Evolutionary conservation across 2,329 filamentous ascomycete species (phyloP).

Genomic region (Rhynchosporium agropyri): DNA sequence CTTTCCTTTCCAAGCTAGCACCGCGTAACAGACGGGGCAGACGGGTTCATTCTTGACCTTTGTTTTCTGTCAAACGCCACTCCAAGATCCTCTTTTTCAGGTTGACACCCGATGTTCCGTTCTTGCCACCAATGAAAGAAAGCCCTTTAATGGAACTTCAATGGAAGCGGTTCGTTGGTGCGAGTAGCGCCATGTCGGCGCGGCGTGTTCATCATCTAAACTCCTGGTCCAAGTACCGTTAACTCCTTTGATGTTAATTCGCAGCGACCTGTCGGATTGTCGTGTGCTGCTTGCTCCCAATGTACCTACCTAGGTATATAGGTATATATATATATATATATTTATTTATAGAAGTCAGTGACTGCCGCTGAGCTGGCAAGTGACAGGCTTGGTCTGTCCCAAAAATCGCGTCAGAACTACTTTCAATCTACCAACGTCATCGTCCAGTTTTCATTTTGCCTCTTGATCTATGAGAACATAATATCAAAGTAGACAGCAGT

Average conservation of each 20-base stretch:
- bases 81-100: no score
- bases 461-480: background rate
- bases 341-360: background rate
- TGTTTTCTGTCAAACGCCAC: background rate
- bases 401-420: background rate
- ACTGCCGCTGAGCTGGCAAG: background rate
- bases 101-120: conserved; percentile 1
- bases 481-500: background rate
- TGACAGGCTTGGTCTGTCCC: background rate
- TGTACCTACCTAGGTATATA: no score
- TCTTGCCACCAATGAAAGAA: background rate
- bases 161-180: background rate
- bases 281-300: no score
- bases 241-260: conserved; percentile 4
- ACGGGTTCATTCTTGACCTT: no score
- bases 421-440: background rate
- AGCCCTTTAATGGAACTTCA: background rate
- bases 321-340: background rate
- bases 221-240: conserved; percentile 5
- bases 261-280: background rate
- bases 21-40: no score
- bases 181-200: conserved; percentile 12
- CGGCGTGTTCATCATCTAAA: conserved; percentile 5
- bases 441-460: background rate
- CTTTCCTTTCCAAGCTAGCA: background rate